Conservation (phyloP, 106 monocot genomes). For the Dendrobium chrysotoxum region DNA sequence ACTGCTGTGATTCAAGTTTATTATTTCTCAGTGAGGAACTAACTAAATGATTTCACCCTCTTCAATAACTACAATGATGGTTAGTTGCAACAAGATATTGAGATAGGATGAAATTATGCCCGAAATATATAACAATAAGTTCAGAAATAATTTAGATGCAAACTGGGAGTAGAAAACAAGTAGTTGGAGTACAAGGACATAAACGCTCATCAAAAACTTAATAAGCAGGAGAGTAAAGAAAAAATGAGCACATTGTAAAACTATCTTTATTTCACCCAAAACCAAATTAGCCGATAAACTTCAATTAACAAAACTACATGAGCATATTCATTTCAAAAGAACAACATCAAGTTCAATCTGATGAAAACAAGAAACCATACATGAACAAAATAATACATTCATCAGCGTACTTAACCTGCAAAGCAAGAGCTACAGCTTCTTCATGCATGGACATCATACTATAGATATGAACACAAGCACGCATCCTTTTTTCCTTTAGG, state of each 20-base stretch:
- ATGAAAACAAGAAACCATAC: neutral
- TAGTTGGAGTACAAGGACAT: neutral
- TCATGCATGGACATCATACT: slow-evolving; percentile 99
- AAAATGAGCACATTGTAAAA: neutral
- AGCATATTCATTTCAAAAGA: neutral
- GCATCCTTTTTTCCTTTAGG: slow-evolving; percentile 91
- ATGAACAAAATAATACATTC: neutral
- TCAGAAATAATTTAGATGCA: too few relatives aligned
- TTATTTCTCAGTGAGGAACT: neutral
- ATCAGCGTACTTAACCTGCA: slow-evolving; percentile 47
- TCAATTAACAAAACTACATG: neutral
- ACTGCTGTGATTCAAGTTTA: neutral
- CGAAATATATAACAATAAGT: too few relatives aligned
- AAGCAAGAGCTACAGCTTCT: slow-evolving; percentile 98
- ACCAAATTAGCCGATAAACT: neutral
- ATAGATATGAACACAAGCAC: slow-evolving; percentile 98
- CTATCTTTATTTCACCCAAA: slow-evolving; percentile 1
- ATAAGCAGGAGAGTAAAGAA: neutral
- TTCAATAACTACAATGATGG: neutral
- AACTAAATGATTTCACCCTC: neutral
- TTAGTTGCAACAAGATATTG: neutral
- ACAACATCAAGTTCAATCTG: neutral
- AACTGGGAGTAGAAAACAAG: too few relatives aligned
- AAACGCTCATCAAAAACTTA: neutral
- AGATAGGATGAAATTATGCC: too few relatives aligned